Evolutionary conservation across 2,329 filamentous ascomycete genomes (phyloP).

Genomic region (Trichoderma arundinaceum): DNA sequence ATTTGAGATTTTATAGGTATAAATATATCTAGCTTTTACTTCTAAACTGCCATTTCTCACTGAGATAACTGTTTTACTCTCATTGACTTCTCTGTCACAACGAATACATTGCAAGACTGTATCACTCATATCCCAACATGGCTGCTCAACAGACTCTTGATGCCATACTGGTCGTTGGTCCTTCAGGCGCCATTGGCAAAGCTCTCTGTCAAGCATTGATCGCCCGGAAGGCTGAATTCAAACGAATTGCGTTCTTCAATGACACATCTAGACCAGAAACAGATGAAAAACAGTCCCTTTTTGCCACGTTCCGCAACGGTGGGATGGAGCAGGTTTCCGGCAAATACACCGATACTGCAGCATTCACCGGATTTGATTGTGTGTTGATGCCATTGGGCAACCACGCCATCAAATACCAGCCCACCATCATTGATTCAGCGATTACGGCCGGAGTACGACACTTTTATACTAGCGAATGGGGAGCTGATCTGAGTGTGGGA

Average conservation of each 20-base stretch:
- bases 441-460: constrained; percentile 21
- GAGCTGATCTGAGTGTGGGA: constrained; percentile 12
- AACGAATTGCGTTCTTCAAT: constrained; percentile 21
- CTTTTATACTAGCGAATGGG: constrained; percentile 23
- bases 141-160: background rate
- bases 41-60: no score
- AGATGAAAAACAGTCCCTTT: background rate
- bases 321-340: constrained; percentile 17
- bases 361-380: constrained; percentile 15
- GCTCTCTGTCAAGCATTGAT: constrained; percentile 3
- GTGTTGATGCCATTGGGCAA: constrained; percentile 23
- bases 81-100: background rate
- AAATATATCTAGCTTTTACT: no score
- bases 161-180: constrained; percentile 4
- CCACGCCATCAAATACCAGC: constrained; percentile 19
- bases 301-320: background rate
- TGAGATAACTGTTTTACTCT: no score
- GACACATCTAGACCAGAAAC: constrained; percentile 15
- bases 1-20: no score
- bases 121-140: background rate
- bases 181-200: constrained; percentile 5
- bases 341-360: background rate
- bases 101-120: background rate
- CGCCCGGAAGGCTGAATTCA: constrained; percentile 5
- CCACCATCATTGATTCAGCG: constrained; percentile 12